A percentile compares a stretch with the other conserved stretches of the same genome.
Conservation (phyloP, 805 yeast species). For the Kregervanrija fluxuum region DNA sequence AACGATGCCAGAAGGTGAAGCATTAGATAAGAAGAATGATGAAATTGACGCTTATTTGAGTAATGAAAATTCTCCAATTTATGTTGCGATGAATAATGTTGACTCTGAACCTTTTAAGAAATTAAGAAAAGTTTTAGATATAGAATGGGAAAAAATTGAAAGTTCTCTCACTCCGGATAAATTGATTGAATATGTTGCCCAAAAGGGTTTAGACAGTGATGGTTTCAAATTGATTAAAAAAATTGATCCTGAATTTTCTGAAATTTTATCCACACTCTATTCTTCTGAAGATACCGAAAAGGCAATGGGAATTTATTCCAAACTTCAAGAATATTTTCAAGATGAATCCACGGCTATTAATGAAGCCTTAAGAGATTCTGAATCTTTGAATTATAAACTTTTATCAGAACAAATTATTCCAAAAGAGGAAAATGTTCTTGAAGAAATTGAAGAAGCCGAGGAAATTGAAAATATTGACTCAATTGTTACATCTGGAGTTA, state of each 20-base stretch:
- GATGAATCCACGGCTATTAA: conserved; percentile 15
- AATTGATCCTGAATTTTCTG: conserved; percentile 20
- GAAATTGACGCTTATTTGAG: conserved; percentile 16
- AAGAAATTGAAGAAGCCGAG: neutral
- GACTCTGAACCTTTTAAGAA: conserved; percentile 10
- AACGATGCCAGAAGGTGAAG: conserved; percentile 17
- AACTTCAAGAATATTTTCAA: conserved; percentile 15
- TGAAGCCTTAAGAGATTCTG: conserved; percentile 18
- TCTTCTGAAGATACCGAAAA: conserved; percentile 11
- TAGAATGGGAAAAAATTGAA: conserved; percentile 16
- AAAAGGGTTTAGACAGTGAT: conserved; percentile 19
- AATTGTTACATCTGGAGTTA: neutral
- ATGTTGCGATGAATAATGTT: conserved; percentile 18
- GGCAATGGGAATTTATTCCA: conserved; percentile 12
- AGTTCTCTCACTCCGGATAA: conserved; percentile 17
- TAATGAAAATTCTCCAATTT: conserved; percentile 13
- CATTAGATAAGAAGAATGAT: conserved; percentile 13
- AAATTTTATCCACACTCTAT: conserved; percentile 5
- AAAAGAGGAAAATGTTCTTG: neutral
- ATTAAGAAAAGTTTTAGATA: conserved; percentile 11
- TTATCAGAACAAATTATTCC: conserved; percentile 8
- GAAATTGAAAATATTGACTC: conserved; percentile 1
- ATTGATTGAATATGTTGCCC: conserved; percentile 16
- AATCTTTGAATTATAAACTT: conserved; percentile 17
- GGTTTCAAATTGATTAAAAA: conserved; percentile 15